Conservation (phyloP, 108 stramenopile species). For the Fistulifera pelliculosa region DNA sequence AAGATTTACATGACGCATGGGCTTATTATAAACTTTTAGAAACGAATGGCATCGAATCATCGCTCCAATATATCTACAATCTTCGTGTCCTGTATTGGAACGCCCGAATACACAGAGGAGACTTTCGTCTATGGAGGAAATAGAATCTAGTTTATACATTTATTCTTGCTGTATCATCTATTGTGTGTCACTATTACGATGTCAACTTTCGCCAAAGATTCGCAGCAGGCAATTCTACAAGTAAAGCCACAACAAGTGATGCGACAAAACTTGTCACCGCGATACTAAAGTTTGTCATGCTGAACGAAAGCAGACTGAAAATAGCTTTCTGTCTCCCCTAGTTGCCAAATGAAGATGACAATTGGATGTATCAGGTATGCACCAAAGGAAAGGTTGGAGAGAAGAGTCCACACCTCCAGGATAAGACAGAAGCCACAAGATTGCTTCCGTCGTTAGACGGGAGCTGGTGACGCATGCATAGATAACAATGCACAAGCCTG, state of each 20-base stretch:
- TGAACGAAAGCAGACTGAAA: conserved; percentile 23
- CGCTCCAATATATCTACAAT: too few relatives aligned
- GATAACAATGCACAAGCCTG: conserved; percentile 25
- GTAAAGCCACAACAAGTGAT: conserved; percentile 16
- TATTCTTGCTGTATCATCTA: too few relatives aligned
- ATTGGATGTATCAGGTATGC: conserved; percentile 52
- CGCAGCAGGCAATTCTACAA: conserved; percentile 33
- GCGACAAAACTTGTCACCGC: conserved; percentile 28
- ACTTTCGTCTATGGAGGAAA: too few relatives aligned
- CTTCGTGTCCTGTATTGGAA: too few relatives aligned
- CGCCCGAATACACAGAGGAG: too few relatives aligned
- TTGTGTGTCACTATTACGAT: too few relatives aligned
- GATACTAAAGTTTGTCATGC: conserved; percentile 23
- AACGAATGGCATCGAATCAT: too few relatives aligned
- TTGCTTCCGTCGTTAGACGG: conserved; percentile 1
- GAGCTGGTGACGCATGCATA: conserved; percentile 18
- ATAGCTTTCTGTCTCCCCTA: conserved; percentile 28
- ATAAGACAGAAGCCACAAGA: conserved; percentile 14
- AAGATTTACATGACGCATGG: too few relatives aligned
- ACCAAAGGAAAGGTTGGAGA: conserved; percentile 36
- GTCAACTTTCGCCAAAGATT: not conserved
- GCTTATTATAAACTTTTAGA: too few relatives aligned
- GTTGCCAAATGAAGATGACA: conserved; percentile 33
- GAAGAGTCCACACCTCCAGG: conserved; percentile 42
- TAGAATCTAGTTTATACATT: too few relatives aligned